Evolutionary conservation across 495 filamentous ascomycete species (phyloP), one percentile per base, ranked within the genome.

Genomic region (Recurvomyces mirabilis): DNA sequence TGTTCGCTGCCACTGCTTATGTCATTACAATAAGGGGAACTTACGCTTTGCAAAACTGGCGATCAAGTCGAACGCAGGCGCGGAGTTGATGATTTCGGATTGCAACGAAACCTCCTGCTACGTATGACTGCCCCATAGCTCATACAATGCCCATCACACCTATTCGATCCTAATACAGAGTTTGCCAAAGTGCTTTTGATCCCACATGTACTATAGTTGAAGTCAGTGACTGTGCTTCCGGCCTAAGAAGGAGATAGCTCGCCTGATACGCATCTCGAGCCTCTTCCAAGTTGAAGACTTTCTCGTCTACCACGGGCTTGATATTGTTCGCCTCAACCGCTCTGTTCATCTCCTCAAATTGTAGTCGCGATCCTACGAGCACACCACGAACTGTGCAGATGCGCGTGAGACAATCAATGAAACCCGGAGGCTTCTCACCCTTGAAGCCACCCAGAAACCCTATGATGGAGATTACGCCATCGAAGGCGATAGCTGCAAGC

Each of bases 131-230:
- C n/a, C n/a, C n/a, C n/a, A n/a, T n/a, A n/a, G n/a, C n/a, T n/a
- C n/a, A n/a, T n/a, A n/a, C n/a, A n/a, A n/a, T n/a, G n/a, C n/a
- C n/a, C n/a, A n/a, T 29, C 26, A 7, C 26, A 29, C 7, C 57
- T 67, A 76, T 46, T 71, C 63, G 46, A 87, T 79, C 60, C 74
- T 75, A 58, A 87, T 74, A 10, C 63, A 62, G 31, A 87, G 47
- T 68, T 88, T 89, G 19, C 83, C 84, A 52, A 87, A 79, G 56
- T 91, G 84, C 53, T 79, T 81, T 60, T 81, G 69, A 26, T 68
- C 74, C 75, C 73, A 85, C 78, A 82, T 52, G 46, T 64, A 64
- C 41, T 53, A 22, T 7, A 32, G 13, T 22, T n/a, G n/a, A 3
- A 24, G 32, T 46, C 42, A 46, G 29, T 29, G 15, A 44, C 18